A percentile compares a stretch with the other conserved stretches of the same genome.
These are phyloP conservation scores for Dictyostelium intermedium DNA, from an alignment of 78 protist species.

Conservation along the genomic window DNA sequence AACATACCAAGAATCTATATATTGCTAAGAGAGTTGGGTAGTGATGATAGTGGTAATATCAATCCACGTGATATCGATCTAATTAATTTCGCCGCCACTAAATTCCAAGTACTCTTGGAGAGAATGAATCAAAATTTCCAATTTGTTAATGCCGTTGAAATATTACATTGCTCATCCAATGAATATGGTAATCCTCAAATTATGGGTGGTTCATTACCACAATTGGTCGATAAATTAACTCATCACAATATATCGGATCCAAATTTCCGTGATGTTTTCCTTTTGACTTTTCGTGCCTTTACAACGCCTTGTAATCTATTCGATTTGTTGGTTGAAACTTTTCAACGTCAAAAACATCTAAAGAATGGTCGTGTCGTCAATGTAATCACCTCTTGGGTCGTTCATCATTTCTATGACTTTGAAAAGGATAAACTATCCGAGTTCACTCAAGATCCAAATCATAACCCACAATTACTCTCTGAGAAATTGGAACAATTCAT, in stretches of 20 bases:
- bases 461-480: conserved; percentile 38
- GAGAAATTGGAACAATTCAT: conserved; percentile 36
- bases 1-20: conserved; percentile 49
- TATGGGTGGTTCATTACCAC: conserved; percentile 77
- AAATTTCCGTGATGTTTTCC: conserved; percentile 61
- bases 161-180: conserved; percentile 70
- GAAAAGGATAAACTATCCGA: conserved; percentile 28
- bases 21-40: conserved; percentile 22
- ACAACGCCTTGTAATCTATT: conserved; percentile 26
- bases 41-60: not conserved
- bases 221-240: conserved; percentile 75
- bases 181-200: conserved; percentile 83
- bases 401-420: conserved; percentile 66
- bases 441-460: conserved; percentile 1
- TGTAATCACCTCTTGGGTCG: conserved; percentile 56
- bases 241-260: conserved; percentile 83
- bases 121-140: conserved; percentile 83
- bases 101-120: conserved; percentile 65
- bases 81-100: not conserved
- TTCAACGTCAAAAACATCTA: conserved; percentile 15
- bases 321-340: conserved; percentile 27
- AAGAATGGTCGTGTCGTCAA: conserved; percentile 17
- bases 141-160: conserved; percentile 75
- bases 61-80: conserved; percentile 36
- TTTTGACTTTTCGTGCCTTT: conserved; percentile 65